These are phyloP conservation scores for Globisporangium abappressorium DNA, from an alignment of 352 stramenopile genomes.

Conservation along the genomic window DNA sequence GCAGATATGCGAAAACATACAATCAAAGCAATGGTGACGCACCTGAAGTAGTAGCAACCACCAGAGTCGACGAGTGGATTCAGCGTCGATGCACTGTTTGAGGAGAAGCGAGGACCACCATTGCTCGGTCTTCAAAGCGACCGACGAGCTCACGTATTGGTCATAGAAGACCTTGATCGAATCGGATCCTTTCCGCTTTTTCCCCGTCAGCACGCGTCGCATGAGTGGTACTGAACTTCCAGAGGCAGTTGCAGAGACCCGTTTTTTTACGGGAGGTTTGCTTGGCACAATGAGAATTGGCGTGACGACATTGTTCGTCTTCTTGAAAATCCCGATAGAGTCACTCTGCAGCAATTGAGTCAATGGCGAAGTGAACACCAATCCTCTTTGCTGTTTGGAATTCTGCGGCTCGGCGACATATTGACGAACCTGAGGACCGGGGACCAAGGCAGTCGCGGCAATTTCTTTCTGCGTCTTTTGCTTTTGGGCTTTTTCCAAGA, in stretches of 20 bases:
- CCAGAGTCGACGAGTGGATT: conserved; percentile 39
- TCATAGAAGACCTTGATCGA: conserved; percentile 21
- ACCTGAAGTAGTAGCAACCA: conserved; percentile 46
- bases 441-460: not conserved
- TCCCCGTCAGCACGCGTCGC: conserved; percentile 22
- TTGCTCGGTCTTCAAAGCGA: not conserved
- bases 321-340: not conserved
- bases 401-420: not conserved
- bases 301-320: conserved; percentile 9
- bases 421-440: not conserved
- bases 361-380: not conserved
- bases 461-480: conserved; percentile 12
- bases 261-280: not conserved
- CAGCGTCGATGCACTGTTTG: conserved; percentile 40
- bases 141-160: conserved; percentile 11
- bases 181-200: conserved; percentile 11
- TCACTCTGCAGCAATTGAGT: not conserved
- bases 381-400: not conserved
- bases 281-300: conserved; percentile 1
- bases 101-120: conserved; percentile 25
- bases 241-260: not conserved
- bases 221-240: conserved; percentile 5
- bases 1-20: not conserved
- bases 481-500: conserved; percentile 21
- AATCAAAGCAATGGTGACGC: not conserved